Evolutionary conservation across 1,139 yeast genomes (phyloP).

Genomic region (Lodderomyces pseudojiufengensis): DNA sequence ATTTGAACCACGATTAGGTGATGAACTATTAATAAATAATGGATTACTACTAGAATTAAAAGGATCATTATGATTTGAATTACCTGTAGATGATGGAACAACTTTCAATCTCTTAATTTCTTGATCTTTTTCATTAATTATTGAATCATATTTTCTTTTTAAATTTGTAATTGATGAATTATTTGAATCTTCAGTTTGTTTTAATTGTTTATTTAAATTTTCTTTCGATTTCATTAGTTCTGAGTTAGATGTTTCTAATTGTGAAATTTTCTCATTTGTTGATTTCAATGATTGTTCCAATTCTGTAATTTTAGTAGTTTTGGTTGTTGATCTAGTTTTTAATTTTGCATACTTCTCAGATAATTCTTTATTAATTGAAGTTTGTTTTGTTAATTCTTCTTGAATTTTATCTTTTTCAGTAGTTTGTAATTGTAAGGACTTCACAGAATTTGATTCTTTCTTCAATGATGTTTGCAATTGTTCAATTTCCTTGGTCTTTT

Average conservation of each 20-base stretch:
- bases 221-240: too few species aligned
- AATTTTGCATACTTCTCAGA: too few species aligned
- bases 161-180: not conserved
- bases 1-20: slow-evolving; percentile 1
- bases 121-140: slow-evolving; percentile 3
- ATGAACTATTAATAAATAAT: not conserved
- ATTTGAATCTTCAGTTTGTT: not conserved
- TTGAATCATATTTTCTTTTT: slow-evolving; percentile 1
- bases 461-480: too few species aligned
- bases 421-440: too few species aligned
- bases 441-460: too few species aligned
- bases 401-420: too few species aligned
- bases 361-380: too few species aligned
- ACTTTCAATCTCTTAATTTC: slow-evolving; percentile 4
- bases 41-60: not conserved
- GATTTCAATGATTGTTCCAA: not conserved
- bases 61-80: not conserved
- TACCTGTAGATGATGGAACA: not conserved
- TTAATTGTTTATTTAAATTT: not conserved
- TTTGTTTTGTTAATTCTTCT: too few species aligned
- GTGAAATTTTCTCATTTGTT: slow-evolving; percentile 1
- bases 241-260: not conserved
- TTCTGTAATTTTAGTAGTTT: not conserved
- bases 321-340: not conserved
- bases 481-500: too few species aligned